phyloP scores from a whole-genome alignment of 1,284 basidiomycete genomes.

The Boletellus deceptivus region DNA sequence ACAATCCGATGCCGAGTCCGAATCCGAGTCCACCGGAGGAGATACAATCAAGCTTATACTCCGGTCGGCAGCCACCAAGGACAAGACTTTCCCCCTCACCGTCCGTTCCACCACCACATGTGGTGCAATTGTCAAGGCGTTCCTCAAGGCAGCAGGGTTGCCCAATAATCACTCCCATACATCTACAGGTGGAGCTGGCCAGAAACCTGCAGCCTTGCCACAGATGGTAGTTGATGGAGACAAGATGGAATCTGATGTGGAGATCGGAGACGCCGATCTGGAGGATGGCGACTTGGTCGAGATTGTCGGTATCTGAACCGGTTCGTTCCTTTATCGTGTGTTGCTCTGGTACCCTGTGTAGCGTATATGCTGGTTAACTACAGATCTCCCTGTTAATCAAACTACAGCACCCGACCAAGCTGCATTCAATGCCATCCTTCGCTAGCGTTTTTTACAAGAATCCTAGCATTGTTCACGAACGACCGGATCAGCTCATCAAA shows the following conservation, averaged over 20 bases:
- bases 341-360: constrained; percentile 12
- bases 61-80: constrained; percentile 49
- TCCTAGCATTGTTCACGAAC: constrained; percentile 79
- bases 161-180: constrained; percentile 48
- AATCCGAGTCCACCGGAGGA: constrained; percentile 39
- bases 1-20: constrained; percentile 41
- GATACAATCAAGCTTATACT: constrained; percentile 62
- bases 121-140: constrained; percentile 67
- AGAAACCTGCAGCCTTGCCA: constrained; percentile 39
- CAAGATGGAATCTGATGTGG: constrained; percentile 51
- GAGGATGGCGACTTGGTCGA: constrained; percentile 78
- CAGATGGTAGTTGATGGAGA: constrained; percentile 66
- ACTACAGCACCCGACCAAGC: background rate
- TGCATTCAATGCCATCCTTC: constrained; percentile 37
- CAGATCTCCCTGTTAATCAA: background rate
- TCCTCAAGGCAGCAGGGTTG: constrained; percentile 61
- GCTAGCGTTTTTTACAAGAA: constrained; percentile 65
- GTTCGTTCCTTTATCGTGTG: constrained; percentile 8
- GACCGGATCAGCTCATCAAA: constrained; percentile 80
- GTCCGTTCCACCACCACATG: constrained; percentile 74
- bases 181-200: constrained; percentile 29
- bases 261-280: constrained; percentile 63
- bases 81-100: constrained; percentile 56
- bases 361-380: constrained; percentile 7
- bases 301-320: constrained; percentile 55